A percentile compares a stretch with the other conserved stretches of the same genome.
Conservation (phyloP, 371 early-diverging fungal species). For the Phascolomyces articulosus region DNA sequence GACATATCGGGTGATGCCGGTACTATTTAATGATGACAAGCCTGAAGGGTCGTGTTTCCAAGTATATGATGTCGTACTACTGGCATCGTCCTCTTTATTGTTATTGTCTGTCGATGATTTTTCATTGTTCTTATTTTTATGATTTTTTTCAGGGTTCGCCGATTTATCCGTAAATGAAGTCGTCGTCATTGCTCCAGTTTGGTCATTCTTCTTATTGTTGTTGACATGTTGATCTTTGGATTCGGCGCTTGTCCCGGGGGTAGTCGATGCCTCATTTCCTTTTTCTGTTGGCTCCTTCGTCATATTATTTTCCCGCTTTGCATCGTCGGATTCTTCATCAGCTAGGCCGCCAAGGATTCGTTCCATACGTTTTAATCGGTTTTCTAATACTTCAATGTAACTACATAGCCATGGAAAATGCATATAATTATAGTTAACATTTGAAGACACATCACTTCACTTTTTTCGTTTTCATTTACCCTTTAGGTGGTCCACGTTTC, state of each 20-base stretch:
- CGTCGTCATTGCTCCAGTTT: neutral
- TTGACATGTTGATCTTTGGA: neutral
- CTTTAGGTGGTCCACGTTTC: slow-evolving; percentile 45
- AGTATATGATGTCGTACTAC: too few relatives aligned
- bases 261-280: neutral
- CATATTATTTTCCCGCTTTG: neutral
- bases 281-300: neutral
- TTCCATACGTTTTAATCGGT: slow-evolving; percentile 70
- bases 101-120: neutral
- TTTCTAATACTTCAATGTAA: slow-evolving; percentile 71
- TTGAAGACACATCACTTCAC: too few relatives aligned
- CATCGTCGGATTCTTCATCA: slow-evolving; percentile 12
- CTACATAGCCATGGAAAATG: slow-evolving; percentile 10
- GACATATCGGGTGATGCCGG: slow-evolving; percentile 33
- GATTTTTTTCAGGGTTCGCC: neutral
- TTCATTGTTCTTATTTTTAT: slow-evolving; percentile 5
- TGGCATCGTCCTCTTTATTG: too few relatives aligned
- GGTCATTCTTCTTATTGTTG: neutral
- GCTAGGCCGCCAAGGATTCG: slow-evolving; percentile 53
- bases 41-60: slow-evolving; percentile 13
- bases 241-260: neutral
- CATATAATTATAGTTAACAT: too few relatives aligned
- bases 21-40: slow-evolving; percentile 24
- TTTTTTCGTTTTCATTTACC: slow-evolving; percentile 5
- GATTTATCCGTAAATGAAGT: neutral